Evolutionary conservation across 768 basidiomycete genomes (phyloP).

Genomic region (Kwoniella pini): DNA sequence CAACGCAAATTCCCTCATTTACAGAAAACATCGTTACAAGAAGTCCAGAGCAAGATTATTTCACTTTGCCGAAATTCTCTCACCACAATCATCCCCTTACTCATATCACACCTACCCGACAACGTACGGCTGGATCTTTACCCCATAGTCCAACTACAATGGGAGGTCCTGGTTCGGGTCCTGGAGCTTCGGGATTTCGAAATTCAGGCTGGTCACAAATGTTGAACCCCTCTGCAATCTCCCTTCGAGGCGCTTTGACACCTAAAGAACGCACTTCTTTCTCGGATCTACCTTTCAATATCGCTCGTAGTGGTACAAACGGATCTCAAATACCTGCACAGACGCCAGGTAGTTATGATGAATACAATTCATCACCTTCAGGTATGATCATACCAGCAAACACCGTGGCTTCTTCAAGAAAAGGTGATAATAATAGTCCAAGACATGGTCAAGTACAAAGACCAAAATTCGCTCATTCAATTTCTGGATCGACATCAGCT

Average conservation of each 20-base stretch:
- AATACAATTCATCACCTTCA: conserved; percentile 8
- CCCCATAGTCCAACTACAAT: conserved; percentile 13
- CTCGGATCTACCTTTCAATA: conserved; percentile 10
- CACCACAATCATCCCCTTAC: neutral
- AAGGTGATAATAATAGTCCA: conserved; percentile 3
- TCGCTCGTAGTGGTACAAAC: neutral
- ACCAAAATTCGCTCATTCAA: neutral
- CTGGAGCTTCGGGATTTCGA: conserved; percentile 5
- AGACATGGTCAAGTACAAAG: conserved; percentile 3
- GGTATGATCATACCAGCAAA: conserved; percentile 14
- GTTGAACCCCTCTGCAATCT: conserved; percentile 33
- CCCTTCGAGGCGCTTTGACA: conserved; percentile 21
- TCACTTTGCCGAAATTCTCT: conserved; percentile 33
- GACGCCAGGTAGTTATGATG: conserved; percentile 21
- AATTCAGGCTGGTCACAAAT: conserved; percentile 47
- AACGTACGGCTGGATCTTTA: conserved; percentile 4
- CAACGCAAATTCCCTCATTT: conserved; percentile 18
- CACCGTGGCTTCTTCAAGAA: neutral
- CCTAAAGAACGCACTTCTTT: conserved; percentile 23
- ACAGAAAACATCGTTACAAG: conserved; percentile 15
- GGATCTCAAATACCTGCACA: neutral
- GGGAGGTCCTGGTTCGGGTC: neutral
- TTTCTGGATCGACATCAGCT: conserved; percentile 6
- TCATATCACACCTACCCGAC: conserved; percentile 19
- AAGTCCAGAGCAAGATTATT: conserved; percentile 45